Evolutionary conservation across 2,329 filamentous ascomycete genomes (phyloP).

Genomic region (Nigrospora osmanthi): DNA sequence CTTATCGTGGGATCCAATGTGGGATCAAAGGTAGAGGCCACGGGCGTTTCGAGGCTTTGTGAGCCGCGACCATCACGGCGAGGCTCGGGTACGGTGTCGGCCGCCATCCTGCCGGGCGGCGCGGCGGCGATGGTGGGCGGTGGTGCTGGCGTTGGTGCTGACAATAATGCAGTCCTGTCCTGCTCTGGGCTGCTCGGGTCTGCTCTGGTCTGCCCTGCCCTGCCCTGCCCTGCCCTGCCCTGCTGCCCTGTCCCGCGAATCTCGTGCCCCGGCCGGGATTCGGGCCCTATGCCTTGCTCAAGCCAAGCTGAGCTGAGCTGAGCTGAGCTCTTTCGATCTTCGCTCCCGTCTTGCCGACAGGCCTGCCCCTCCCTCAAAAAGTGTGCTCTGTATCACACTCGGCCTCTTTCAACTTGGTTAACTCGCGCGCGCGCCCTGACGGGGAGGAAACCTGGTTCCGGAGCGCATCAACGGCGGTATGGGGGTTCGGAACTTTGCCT

Average conservation of each 20-base stretch:
- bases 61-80: constrained; percentile 24
- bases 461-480: constrained; percentile 21
- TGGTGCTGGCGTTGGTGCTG: not conserved
- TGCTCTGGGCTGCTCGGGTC: not conserved
- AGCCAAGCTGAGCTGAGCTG: not conserved
- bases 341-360: too few relatives aligned
- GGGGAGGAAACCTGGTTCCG: constrained; percentile 6
- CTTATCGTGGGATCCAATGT: constrained; percentile 35
- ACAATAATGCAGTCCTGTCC: not conserved
- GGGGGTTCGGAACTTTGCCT: not conserved
- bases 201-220: too few relatives aligned
- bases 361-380: too few relatives aligned
- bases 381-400: constrained; percentile 12
- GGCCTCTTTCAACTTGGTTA: not conserved
- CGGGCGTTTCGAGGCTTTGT: constrained; percentile 14
- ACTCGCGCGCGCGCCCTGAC: constrained; percentile 7
- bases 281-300: not conserved
- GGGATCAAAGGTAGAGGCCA: constrained; percentile 24
- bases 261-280: too few relatives aligned
- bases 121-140: not conserved
- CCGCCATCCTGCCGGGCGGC: constrained; percentile 14
- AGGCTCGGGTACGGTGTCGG: constrained; percentile 17
- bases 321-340: not conserved
- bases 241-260: too few relatives aligned
- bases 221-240: not conserved